These are phyloP conservation scores for Colletotrichum costaricense DNA, from an alignment of 2,329 filamentous ascomycete genomes.

Conservation along the genomic window DNA sequence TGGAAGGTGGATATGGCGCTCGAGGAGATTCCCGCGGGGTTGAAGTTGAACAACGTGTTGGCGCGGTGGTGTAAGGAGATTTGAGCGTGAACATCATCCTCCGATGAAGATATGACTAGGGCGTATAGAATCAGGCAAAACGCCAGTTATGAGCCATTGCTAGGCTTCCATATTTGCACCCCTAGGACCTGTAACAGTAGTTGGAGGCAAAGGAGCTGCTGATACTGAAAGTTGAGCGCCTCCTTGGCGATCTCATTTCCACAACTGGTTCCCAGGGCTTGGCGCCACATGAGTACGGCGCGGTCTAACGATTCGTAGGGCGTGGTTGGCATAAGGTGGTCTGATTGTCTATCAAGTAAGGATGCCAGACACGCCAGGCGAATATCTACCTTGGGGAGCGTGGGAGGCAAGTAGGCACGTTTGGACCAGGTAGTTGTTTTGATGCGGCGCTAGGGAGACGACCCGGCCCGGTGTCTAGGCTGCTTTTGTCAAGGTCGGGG, in stretches of 20 bases:
- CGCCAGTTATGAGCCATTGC: neutral
- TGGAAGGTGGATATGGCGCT: constrained; percentile 81
- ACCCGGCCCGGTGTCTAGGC: no score
- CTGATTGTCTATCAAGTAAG: neutral
- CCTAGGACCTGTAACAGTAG: neutral
- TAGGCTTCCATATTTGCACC: neutral
- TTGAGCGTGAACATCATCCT: constrained; percentile 42
- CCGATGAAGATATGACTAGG: neutral
- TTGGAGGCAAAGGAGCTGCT: neutral
- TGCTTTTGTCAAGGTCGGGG: no score
- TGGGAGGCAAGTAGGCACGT: neutral
- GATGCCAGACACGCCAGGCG: neutral
- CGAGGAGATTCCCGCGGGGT: constrained; percentile 78
- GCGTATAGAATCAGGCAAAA: neutral
- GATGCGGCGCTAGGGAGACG: no score
- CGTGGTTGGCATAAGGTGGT: neutral
- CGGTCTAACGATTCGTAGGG: neutral
- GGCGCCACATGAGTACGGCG: neutral
- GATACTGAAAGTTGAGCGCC: neutral
- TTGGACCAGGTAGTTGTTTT: neutral
- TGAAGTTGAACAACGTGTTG: constrained; percentile 69
- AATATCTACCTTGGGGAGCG: no score
- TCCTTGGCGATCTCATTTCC: neutral
- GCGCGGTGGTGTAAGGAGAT: constrained; percentile 84
- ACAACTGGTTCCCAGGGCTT: neutral